phyloP scores from a whole-genome alignment of 2,329 filamentous ascomycete genomes.

The Cladorrhinum sp. region DNA sequence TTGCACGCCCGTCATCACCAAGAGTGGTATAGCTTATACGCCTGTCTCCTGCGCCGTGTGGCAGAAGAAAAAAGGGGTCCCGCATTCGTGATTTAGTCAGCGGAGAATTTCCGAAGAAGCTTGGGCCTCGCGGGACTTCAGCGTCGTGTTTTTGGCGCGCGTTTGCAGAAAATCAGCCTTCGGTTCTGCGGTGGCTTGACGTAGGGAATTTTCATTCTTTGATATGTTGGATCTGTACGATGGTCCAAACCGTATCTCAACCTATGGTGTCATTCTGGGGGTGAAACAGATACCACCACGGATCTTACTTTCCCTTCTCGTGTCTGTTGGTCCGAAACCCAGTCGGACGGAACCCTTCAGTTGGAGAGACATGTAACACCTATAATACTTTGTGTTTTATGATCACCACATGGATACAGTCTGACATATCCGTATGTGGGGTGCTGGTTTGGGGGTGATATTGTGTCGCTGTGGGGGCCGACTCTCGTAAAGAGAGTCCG shows the following conservation, averaged over 20 bases:
- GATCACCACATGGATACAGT: background rate
- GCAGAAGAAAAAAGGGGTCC: background rate
- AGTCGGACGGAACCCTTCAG: background rate
- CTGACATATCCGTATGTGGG: background rate
- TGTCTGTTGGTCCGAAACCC: background rate
- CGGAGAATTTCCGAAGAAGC: background rate
- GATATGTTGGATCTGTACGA: background rate
- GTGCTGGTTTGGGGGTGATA: background rate
- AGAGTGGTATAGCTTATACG: background rate
- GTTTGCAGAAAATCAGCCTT: background rate
- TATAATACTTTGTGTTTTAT: background rate
- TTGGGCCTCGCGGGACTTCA: background rate
- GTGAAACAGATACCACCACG: background rate
- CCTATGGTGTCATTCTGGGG: background rate
- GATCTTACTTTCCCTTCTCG: background rate
- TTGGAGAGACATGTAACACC: too few species aligned
- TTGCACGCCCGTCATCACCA: too few species aligned
- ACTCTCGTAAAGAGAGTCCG: background rate
- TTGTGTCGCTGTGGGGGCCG: background rate
- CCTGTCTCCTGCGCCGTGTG: background rate
- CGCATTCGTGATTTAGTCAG: too few species aligned
- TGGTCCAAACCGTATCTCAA: slow-evolving; percentile 1
- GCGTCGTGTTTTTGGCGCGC: background rate
- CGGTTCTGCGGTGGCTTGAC: background rate
- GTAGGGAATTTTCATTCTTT: background rate